These are phyloP conservation scores for Plantago major DNA, from an alignment of 257 asterid genomes.

Conservation along the genomic window DNA sequence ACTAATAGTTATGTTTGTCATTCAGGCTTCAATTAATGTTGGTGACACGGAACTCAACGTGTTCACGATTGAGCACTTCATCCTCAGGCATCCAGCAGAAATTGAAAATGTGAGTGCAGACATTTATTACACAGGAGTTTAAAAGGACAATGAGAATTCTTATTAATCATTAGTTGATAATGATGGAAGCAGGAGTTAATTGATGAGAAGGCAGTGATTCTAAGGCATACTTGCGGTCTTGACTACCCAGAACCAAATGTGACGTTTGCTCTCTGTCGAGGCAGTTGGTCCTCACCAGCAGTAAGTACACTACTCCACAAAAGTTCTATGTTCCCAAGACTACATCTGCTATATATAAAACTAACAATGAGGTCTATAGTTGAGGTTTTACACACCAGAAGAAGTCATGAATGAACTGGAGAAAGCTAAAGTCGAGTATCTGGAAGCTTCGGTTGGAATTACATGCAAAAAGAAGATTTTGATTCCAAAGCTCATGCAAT, in stretches of 20 bases:
- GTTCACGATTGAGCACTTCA: conserved; percentile 75
- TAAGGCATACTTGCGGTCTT: conserved; percentile 77
- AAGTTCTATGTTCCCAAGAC: conserved; percentile 8
- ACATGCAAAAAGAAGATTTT: conserved; percentile 68
- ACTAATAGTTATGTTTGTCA: conserved; percentile 24
- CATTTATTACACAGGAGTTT: background rate
- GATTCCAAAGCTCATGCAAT: conserved; percentile 74
- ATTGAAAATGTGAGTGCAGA: conserved; percentile 48
- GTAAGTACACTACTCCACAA: conserved; percentile 41
- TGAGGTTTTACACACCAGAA: conserved; percentile 57
- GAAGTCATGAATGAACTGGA: conserved; percentile 78
- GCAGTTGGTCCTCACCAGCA: conserved; percentile 97
- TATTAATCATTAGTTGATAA: conserved; percentile 1
- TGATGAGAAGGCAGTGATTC: conserved; percentile 62
- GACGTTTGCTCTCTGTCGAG: conserved; percentile 83
- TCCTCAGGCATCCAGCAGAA: conserved; percentile 80
- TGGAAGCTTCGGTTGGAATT: conserved; percentile 82
- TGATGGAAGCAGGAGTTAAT: conserved; percentile 38
- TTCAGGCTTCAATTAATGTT: conserved; percentile 67
- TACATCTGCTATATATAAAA: conserved; percentile 12
- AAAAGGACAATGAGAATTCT: too few relatives aligned
- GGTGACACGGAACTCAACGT: conserved; percentile 75
- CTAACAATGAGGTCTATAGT: conserved; percentile 39
- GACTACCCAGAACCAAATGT: conserved; percentile 93
- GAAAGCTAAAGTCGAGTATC: conserved; percentile 81